These are phyloP conservation scores for Anthracocystis setariae DNA, from an alignment of 1,284 basidiomycete genomes.

Conservation along the genomic window DNA sequence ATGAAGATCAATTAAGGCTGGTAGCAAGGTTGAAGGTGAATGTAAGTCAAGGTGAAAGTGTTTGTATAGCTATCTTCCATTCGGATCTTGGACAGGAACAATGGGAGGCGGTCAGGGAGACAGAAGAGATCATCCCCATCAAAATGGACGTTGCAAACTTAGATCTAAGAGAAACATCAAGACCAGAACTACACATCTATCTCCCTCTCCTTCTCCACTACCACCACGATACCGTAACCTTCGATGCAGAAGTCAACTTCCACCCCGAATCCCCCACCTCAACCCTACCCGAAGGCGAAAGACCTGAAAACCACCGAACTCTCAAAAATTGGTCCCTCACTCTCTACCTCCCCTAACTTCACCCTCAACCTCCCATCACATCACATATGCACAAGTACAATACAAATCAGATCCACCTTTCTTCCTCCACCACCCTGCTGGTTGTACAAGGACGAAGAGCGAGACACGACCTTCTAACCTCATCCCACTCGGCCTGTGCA, in stretches of 20 bases:
- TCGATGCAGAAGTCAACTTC: constrained; percentile 19
- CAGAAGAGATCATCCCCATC: not conserved
- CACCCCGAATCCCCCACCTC: constrained; percentile 4
- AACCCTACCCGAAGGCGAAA: not conserved
- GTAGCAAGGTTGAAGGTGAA: constrained; percentile 5
- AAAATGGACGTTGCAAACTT: no score
- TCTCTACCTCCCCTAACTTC: not conserved
- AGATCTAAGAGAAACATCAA: not conserved
- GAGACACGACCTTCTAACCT: constrained; percentile 4
- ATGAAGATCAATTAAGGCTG: not conserved
- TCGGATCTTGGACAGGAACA: not conserved
- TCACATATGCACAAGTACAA: no score
- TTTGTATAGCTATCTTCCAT: constrained; percentile 12
- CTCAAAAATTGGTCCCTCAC: constrained; percentile 9
- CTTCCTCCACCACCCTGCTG: no score
- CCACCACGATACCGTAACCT: not conserved
- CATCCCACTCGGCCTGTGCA: constrained; percentile 34
- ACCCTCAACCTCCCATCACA: not conserved
- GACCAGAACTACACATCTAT: constrained; percentile 5
- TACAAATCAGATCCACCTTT: no score
- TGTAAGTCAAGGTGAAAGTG: constrained; percentile 18
- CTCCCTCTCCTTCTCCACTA: not conserved
- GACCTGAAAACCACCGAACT: constrained; percentile 23
- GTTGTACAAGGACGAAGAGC: not conserved
- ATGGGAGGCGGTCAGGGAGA: not conserved